Conservation (phyloP, 805 yeast genomes). For the Cyberlindnera samutprakarnensis region DNA sequence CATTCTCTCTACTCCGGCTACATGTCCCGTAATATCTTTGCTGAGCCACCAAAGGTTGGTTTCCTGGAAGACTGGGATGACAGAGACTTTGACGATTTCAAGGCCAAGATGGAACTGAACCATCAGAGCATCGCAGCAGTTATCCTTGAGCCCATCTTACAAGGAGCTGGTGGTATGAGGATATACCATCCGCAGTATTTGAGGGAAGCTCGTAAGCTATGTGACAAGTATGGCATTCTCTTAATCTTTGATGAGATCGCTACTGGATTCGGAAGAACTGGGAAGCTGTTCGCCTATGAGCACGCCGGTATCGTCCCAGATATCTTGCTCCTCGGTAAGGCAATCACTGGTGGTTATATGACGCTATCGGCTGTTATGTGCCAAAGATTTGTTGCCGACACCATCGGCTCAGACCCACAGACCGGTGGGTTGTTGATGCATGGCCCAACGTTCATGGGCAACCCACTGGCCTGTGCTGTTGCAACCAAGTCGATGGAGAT, state of each 20-base stretch:
- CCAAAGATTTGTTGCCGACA: conserved; percentile 11
- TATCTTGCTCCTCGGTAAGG: conserved; percentile 21
- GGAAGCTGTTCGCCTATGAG: conserved; percentile 25
- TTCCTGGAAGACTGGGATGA: conserved; percentile 14
- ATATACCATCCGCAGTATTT: conserved; percentile 27
- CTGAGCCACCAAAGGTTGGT: conserved; percentile 18
- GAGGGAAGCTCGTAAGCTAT: conserved; percentile 25
- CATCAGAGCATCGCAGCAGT: conserved; percentile 28
- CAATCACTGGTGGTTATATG: conserved; percentile 22
- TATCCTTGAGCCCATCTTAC: conserved; percentile 29
- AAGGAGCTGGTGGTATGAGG: conserved; percentile 33
- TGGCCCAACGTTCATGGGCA: conserved; percentile 25
- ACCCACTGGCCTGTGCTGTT: conserved; percentile 21
- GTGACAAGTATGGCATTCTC: conserved; percentile 21
- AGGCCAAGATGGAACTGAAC: conserved; percentile 22
- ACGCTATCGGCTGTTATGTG: conserved; percentile 19
- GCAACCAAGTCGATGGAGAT: conserved; percentile 21
- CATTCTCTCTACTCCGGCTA: conserved; percentile 25
- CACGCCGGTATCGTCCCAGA: conserved; percentile 23
- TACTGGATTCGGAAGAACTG: conserved; percentile 9
- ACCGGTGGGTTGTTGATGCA: conserved; percentile 23
- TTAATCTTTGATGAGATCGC: conserved; percentile 32
- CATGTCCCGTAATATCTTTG: conserved; percentile 24
- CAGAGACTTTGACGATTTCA: conserved; percentile 22
- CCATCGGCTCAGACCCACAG: conserved; percentile 11